Conservation (phyloP, 148 eudicot species). For the Camellia sinensis region DNA sequence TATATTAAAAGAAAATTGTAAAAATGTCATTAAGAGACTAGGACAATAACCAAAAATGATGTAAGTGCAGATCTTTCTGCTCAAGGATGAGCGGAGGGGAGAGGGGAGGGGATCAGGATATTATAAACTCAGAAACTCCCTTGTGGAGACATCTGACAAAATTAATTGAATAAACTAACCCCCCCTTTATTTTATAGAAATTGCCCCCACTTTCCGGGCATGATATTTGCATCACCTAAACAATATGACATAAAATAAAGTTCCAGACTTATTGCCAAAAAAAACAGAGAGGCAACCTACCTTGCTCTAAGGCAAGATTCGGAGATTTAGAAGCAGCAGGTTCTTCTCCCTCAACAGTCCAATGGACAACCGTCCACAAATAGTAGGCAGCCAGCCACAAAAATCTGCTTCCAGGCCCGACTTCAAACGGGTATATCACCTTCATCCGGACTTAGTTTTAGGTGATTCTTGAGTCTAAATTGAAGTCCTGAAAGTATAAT, state of each 20-base stretch:
- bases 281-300: constrained; percentile 14
- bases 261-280: background rate
- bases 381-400: no score
- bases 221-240: background rate
- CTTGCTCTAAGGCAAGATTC: constrained; percentile 19
- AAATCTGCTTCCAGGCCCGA: no score
- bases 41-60: background rate
- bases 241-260: background rate
- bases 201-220: background rate
- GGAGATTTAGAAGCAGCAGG: constrained; percentile 10
- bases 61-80: background rate
- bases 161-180: background rate
- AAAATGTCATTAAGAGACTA: background rate
- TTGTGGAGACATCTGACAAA: no score
- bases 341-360: constrained; percentile 16
- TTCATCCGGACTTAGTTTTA: no score
- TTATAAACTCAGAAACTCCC: background rate
- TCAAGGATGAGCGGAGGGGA: no score
- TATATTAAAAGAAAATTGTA: background rate
- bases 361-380: no score
- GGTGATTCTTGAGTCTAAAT: no score
- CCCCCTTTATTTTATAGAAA: no score
- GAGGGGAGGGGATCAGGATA: no score
- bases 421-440: no score
- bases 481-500: no score